Conservation (phyloP, 2,329 filamentous ascomycete species). For the Zymoseptoria pseudotritici region DNA sequence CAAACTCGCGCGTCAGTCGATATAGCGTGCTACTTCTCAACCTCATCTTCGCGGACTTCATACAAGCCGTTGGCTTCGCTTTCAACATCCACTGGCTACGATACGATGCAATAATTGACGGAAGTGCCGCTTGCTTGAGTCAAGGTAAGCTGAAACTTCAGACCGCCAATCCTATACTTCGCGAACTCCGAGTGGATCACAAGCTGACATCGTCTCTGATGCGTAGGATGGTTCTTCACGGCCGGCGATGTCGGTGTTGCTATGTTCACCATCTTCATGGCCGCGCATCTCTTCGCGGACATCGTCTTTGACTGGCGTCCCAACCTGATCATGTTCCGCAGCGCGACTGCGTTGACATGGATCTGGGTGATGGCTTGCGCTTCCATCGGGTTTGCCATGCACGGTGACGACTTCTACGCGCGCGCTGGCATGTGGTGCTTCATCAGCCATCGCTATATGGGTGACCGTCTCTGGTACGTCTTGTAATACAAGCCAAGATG, state of each 20-base stretch:
- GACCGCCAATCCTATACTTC: background rate
- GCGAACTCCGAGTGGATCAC: too few relatives aligned
- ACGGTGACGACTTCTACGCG: slow-evolving; percentile 47
- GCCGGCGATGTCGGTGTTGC: slow-evolving; percentile 58
- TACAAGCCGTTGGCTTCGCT: slow-evolving; percentile 57
- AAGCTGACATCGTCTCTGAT: background rate
- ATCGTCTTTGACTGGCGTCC: slow-evolving; percentile 51
- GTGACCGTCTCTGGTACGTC: slow-evolving; percentile 46
- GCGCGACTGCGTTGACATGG: slow-evolving; percentile 47
- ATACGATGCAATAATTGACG: slow-evolving; percentile 48
- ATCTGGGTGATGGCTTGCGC: slow-evolving; percentile 51
- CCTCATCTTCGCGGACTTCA: slow-evolving; percentile 58
- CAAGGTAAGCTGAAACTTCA: slow-evolving; percentile 42
- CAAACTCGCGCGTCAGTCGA: slow-evolving; percentile 43
- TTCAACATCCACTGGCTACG: slow-evolving; percentile 53
- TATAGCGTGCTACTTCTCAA: slow-evolving; percentile 63
- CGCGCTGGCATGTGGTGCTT: slow-evolving; percentile 61
- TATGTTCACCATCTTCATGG: slow-evolving; percentile 58
- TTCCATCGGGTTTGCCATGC: slow-evolving; percentile 42
- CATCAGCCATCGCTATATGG: slow-evolving; percentile 42
- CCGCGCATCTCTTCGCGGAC: slow-evolving; percentile 56
- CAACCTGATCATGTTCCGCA: slow-evolving; percentile 44
- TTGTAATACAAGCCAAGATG: background rate
- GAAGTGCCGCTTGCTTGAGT: slow-evolving; percentile 48
- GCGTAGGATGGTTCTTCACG: slow-evolving; percentile 55